Evolutionary conservation across 2,329 filamentous ascomycete species (phyloP).

Genomic region (Allantophomopsis cytisporea): DNA sequence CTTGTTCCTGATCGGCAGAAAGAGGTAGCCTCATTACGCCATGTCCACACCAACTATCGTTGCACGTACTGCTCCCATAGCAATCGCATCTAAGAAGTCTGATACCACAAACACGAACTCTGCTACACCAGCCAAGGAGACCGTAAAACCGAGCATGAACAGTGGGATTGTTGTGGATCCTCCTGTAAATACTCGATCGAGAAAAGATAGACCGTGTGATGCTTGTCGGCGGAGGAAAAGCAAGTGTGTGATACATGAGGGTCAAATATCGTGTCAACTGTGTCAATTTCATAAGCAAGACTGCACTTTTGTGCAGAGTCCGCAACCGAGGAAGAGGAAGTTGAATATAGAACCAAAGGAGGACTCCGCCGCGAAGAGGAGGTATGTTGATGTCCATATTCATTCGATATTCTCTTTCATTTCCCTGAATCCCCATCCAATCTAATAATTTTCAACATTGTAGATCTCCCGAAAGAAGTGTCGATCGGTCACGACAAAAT

Average conservation of each 20-base stretch:
- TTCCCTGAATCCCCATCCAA: conserved; percentile 5
- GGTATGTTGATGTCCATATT: conserved; percentile 28
- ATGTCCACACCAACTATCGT: conserved; percentile 41
- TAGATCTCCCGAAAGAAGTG: conserved; percentile 44
- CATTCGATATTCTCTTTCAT: conserved; percentile 1
- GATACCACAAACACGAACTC: conserved; percentile 16
- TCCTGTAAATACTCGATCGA: conserved; percentile 26
- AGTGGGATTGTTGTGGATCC: conserved; percentile 38
- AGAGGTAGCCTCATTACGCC: conserved; percentile 7
- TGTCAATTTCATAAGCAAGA: conserved; percentile 69
- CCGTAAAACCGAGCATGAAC: conserved; percentile 27
- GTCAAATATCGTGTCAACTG: conserved; percentile 56
- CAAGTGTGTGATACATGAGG: conserved; percentile 69
- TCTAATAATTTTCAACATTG: conserved; percentile 1
- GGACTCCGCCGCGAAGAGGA: conserved; percentile 51
- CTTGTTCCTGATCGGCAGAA: neutral
- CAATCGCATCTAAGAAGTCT: conserved; percentile 48
- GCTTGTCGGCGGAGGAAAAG: conserved; percentile 59
- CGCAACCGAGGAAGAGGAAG: conserved; percentile 69
- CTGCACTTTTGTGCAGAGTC: conserved; percentile 67
- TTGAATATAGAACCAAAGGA: conserved; percentile 42
- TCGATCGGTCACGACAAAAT: conserved; percentile 37
- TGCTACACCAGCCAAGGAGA: conserved; percentile 29
- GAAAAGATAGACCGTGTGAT: conserved; percentile 49
- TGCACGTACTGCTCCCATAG: conserved; percentile 49